phyloP scores from a whole-genome alignment of 352 stramenopile genomes.

The Globisporangium takayamanum region DNA sequence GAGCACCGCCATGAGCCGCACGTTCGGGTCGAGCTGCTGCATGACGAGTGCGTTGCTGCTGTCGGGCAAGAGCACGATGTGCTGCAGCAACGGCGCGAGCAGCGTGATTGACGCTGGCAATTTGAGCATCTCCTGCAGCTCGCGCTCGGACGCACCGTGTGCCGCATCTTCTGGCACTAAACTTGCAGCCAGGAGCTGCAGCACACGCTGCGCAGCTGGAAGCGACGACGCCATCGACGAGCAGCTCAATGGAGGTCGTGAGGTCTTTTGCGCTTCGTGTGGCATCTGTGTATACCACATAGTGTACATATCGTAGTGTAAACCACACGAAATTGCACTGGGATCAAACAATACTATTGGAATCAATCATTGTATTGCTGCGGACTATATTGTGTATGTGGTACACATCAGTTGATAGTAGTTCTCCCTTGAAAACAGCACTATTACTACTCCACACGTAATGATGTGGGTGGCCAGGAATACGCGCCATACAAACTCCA shows the following conservation, averaged over 20 bases:
- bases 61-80: conserved; percentile 32
- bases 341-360: too few relatives aligned
- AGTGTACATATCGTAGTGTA: not conserved
- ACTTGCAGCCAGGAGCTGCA: conserved; percentile 46
- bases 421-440: not conserved
- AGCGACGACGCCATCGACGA: conserved; percentile 14
- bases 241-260: not conserved
- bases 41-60: conserved; percentile 20
- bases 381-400: not conserved
- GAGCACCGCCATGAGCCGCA: conserved; percentile 60
- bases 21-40: conserved; percentile 26
- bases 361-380: not conserved
- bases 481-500: conserved; percentile 55
- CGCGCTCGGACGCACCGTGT: conserved; percentile 41
- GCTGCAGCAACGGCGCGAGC: conserved; percentile 20
- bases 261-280: too few relatives aligned
- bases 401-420: not conserved
- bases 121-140: conserved; percentile 50
- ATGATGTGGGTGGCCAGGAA: conserved; percentile 2
- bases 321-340: too few relatives aligned
- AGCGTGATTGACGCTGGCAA: conserved; percentile 12
- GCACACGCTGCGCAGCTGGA: conserved; percentile 23
- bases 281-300: not conserved
- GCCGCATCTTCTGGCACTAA: conserved; percentile 29
- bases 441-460: too few relatives aligned